Base-by-base conservation (phyloP, 1,284 basidiomycete species). In the Albatrellus sp. region DNA sequence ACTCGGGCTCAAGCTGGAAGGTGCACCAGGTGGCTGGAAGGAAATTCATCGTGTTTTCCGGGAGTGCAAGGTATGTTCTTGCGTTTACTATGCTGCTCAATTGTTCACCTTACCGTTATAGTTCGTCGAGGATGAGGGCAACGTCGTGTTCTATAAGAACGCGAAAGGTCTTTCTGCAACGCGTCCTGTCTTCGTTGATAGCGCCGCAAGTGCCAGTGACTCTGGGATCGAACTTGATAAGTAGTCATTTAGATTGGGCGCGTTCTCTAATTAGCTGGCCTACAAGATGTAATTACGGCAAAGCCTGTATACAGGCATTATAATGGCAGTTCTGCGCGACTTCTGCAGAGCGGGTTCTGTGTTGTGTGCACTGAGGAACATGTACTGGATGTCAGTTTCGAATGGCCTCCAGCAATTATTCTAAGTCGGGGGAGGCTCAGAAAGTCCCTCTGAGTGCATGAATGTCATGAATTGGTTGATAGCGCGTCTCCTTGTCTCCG, bases 61-160 rank as follows among this genome's bases (percentile, higher is more conserved):
- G 55, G 71, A 80, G 55, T 89, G 86, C 81, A 84, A 80, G 41
- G 41, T 43, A 16, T 17, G 30, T 3, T 31, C n/a, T 28, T 10
- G 14, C 14, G 14, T 11, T 13, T 17, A 12, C 14, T 31, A 32
- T 32, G 10, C 30, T 5, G 11, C 16, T 31, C 24, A 20, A 10
- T 1, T 5, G 14, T 28, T 34, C 3, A 33, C 24, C 14, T 31
- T 5, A 5, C 35, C 9, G 33, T 33, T 34, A 2, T 24, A 44
- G 79, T 94, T 90, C 62, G 84, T 96, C 44, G 92, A 97, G 64
- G 90, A 96, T 58, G 84, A 89, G 56, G 90, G 89, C 45, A 80
- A 90, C 57, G 76, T 96, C 50, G 61, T 91, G 46, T 96, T 97
- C 71, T 97, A 82, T 78, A 92, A 92, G 72, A 88, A 97, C 57